Conservation (phyloP, 441 rosid species). For the Metrosideros polymorpha region DNA sequence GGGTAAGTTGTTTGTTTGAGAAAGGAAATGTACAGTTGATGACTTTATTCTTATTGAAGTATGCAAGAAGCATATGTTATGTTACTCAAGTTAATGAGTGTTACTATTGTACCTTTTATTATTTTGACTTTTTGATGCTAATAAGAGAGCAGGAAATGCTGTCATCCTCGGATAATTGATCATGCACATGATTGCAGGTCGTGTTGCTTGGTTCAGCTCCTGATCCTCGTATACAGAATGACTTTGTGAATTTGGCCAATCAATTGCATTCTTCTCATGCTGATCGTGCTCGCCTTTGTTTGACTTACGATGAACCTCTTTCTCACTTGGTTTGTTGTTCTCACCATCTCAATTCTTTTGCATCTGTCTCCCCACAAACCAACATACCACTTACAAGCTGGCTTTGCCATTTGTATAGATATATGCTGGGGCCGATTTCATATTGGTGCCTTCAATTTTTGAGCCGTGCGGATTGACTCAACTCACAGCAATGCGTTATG, state of each 20-base stretch:
- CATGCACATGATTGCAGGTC: conserved; percentile 41
- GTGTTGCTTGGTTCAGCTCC: conserved; percentile 97
- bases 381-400: not conserved
- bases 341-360: not conserved
- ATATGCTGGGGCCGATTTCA: conserved; percentile 93
- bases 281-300: conserved; percentile 72
- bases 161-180: not conserved
- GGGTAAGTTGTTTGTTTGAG: not conserved
- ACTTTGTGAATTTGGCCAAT: conserved; percentile 76
- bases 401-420: conserved; percentile 30
- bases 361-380: not conserved
- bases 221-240: conserved; percentile 92
- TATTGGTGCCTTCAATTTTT: conserved; percentile 90
- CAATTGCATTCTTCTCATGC: conserved; percentile 60
- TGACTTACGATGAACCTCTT: conserved; percentile 94
- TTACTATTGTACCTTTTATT: not conserved
- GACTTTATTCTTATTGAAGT: not conserved
- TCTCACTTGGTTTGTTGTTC: conserved; percentile 71
- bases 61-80: not conserved
- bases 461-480: conserved; percentile 99
- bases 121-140: not conserved
- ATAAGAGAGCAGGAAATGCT: not conserved
- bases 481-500: conserved; percentile 94
- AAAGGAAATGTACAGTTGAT: not conserved
- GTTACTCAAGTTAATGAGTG: not conserved